Conservation (phyloP, 2,329 filamentous ascomycete genomes). For the Ceratocystiopsis sp. region DNA sequence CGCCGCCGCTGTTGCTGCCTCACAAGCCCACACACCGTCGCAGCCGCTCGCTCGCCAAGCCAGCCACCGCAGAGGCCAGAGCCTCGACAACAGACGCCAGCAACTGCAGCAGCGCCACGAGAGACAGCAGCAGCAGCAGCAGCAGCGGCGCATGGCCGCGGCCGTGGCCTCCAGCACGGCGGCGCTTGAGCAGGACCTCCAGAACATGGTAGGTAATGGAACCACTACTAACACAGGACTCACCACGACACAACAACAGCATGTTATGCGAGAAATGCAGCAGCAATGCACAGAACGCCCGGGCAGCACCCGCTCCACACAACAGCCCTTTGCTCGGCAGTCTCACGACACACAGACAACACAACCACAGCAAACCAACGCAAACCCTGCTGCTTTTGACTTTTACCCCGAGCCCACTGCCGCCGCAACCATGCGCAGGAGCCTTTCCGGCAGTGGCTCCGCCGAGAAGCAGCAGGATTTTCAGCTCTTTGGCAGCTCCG, state of each 20-base stretch:
- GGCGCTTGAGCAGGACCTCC: too few species aligned
- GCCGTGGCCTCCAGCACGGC: too few species aligned
- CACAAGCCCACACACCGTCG: not conserved
- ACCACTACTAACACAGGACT: conserved; percentile 21
- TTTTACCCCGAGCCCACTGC: conserved; percentile 26
- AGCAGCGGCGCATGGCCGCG: conserved; percentile 5
- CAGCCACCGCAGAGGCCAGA: conserved; percentile 67
- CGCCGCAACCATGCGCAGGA: conserved; percentile 29
- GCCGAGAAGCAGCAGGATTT: conserved; percentile 25
- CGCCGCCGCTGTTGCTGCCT: not conserved
- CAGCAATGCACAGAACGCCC: conserved; percentile 71
- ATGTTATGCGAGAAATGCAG: conserved; percentile 79
- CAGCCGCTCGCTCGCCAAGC: conserved; percentile 20
- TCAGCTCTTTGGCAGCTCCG: conserved; percentile 27
- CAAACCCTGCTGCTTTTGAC: conserved; percentile 25
- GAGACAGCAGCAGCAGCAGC: conserved; percentile 7
- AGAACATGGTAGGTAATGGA: too few species aligned
- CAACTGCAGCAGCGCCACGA: conserved; percentile 22
- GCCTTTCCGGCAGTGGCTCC: conserved; percentile 10
- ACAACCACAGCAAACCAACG: conserved; percentile 4
- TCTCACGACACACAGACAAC: conserved; percentile 18
- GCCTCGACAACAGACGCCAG: conserved; percentile 57
- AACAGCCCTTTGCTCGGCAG: conserved; percentile 17
- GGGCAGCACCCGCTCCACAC: conserved; percentile 34
- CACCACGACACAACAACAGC: conserved; percentile 44